Base-by-base conservation (phyloP, 163 green algal species). In the Chlamydomonas reinhardtii region DNA sequence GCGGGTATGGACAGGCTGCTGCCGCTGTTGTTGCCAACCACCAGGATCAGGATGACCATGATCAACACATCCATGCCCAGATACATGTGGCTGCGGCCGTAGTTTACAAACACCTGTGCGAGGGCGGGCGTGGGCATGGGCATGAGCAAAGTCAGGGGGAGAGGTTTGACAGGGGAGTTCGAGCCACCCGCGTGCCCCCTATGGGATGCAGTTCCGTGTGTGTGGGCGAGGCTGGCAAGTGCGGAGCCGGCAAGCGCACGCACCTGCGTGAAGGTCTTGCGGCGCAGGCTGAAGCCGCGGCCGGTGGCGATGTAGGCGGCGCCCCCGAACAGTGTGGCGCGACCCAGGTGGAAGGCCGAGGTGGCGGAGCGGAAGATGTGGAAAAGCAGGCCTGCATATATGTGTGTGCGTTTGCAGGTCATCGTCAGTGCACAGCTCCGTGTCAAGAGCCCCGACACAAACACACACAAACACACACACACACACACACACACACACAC, bases 291-390 rank as follows among this genome's bases (percentile, higher is more conserved):
- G 86, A 94, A 97, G 62, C 93, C 94, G 56, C 94, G 90, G 22
- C 94, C 94, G 5, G 94, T 96, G 66, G 92, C 86, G 54, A 96
- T 92, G 90, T 97, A 96, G 86, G 91, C 89, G 61, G 94, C 94
- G 39, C 94, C 92, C 68, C 94, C 94, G 79, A 94, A 96, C 59
- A 92, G 76, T 69, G 96, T 83, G 69, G 94, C 94, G 24, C 90
- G 84, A 29, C 88, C 89, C 76, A 96, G 96, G 85, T 92, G 94
- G 89, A 93, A 92, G 29, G 91, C 91, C 43, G 83, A 93, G 16
- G 94, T 96, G 70, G 90, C 84, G 39, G 91, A 82, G 74, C 92
- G 89, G 89, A 97, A 95, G 76, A 96, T 93, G 89, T 94, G 94
- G 89, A 97, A 97, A n/a, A 91, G 71, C 43, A 96, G 86, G 0